Base-by-base conservation (phyloP, 768 basidiomycete genomes). In the Paxillus rubicundulus region DNA sequence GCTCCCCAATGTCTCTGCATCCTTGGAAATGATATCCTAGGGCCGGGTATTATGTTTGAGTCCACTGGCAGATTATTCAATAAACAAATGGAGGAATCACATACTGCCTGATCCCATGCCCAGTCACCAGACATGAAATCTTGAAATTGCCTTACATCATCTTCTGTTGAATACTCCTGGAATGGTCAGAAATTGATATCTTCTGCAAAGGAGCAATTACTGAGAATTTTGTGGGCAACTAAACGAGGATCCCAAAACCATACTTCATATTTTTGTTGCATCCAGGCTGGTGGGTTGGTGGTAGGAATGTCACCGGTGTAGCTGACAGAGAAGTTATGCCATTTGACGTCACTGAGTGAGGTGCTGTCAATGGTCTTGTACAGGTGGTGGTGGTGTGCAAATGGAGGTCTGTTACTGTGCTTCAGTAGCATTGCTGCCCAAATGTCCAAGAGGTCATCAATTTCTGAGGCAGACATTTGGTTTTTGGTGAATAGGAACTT, bases 81-180 rank as follows among this genome's bases (percentile, higher is more conserved):
- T 1, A 20, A 40, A 2, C 2, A 45, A 32, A 32, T 32, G 32
- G 2, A n/a, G 12, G 30, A 4, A 34, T 10, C 13, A 49, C 14
- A 1, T 45, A 54, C 53, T 0, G 18, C 49, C 20, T 50, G 6
- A 2, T 54, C 39, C 49, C 53, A 54, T 12, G 45, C 53, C 53
- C 53, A 54, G 16, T 54, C 45, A 16, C 24, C 44, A 0, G 34
- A 44, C 49, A 50, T 50, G 13, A 50, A 50, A 17, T 50, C 36
- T 20, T 38, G 17, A 16, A 2, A 54, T 3, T 12, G 24, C 4
- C 18, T 21, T 2, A 24, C 2, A 4, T 50, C 9, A 2, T 44
- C 34, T 8, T 9, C 17, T 1, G 17, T 2, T 1, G 40, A 32
- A 18, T 40, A 54, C 8, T 54, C 42, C 5, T 24, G 9, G 17